Evolutionary conservation across 108 stramenopile genomes (phyloP).

Genomic region (Discostella stelligeroides): DNA sequence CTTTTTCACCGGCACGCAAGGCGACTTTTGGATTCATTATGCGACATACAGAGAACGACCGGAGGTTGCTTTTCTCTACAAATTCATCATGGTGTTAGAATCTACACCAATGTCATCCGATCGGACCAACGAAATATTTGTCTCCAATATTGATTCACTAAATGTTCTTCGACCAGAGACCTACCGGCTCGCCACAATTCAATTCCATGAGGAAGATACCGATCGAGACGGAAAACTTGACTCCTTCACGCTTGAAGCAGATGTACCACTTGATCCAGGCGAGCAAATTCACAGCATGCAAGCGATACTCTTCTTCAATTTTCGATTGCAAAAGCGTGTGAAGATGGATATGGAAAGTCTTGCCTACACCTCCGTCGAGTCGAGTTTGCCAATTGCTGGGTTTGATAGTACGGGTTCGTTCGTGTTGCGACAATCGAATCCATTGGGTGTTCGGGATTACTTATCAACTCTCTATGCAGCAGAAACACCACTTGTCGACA

Average conservation of each 20-base stretch:
- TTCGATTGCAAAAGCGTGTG: conserved; percentile 33
- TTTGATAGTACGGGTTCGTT: conserved; percentile 31
- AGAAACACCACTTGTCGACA: conserved; percentile 24
- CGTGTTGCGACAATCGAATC: conserved; percentile 25
- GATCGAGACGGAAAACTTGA: conserved; percentile 21
- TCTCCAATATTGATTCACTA: conserved; percentile 28
- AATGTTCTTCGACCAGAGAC: conserved; percentile 31
- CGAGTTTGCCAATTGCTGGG: conserved; percentile 22
- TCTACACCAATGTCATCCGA: conserved; percentile 16
- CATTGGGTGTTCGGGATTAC: conserved; percentile 22
- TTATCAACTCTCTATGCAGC: conserved; percentile 9
- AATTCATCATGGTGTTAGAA: conserved; percentile 36
- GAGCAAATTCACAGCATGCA: conserved; percentile 37
- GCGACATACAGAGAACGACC: conserved; percentile 36
- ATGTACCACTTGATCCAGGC: conserved; percentile 27
- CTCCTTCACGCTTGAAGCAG: conserved; percentile 21
- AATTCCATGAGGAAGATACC: conserved; percentile 27
- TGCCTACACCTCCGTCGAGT: conserved; percentile 22
- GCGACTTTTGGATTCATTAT: conserved; percentile 25
- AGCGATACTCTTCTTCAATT: conserved; percentile 33
- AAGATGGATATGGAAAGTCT: conserved; percentile 35
- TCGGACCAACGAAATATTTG: conserved; percentile 25
- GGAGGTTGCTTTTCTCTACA: conserved; percentile 37
- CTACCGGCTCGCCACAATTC: conserved; percentile 23
- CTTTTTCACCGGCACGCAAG: conserved; percentile 24